These are phyloP conservation scores for Fusarium sp. DNA, from an alignment of 2,329 filamentous ascomycete genomes.

Conservation along the genomic window DNA sequence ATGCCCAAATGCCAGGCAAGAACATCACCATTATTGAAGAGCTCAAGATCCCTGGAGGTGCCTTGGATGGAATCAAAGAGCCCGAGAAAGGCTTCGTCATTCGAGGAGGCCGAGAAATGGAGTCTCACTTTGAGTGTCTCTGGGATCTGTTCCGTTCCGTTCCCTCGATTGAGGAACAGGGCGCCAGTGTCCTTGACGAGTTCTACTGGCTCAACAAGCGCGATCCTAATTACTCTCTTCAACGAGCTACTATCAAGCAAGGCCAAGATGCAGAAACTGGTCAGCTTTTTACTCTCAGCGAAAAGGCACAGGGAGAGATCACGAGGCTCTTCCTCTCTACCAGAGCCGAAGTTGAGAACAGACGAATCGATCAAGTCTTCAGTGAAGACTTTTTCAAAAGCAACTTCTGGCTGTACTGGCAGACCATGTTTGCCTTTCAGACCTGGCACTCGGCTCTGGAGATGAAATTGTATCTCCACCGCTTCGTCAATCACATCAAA, in stretches of 20 bases:
- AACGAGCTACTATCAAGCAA: conserved; percentile 6
- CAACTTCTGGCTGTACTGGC: conserved; percentile 14
- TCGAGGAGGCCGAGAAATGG: conserved; percentile 7
- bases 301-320: conserved; percentile 6
- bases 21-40: conserved; percentile 15
- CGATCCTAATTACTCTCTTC: conserved; percentile 6
- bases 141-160: conserved; percentile 14
- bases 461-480: conserved; percentile 10
- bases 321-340: conserved; percentile 10
- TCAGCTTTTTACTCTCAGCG: background rate
- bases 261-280: conserved; percentile 5
- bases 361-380: conserved; percentile 2
- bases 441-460: conserved; percentile 9
- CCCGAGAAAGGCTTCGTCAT: conserved; percentile 10
- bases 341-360: background rate
- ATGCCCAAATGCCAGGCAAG: conserved; percentile 12
- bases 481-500: conserved; percentile 11
- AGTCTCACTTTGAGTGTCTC: conserved; percentile 12
- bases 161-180: conserved; percentile 1
- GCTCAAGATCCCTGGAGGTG: conserved; percentile 4
- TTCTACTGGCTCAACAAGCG: conserved; percentile 15
- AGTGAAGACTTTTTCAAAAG: conserved; percentile 7
- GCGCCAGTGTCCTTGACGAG: conserved; percentile 6
- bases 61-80: conserved; percentile 1
- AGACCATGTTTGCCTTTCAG: conserved; percentile 16